phyloP scores from a whole-genome alignment of 202 grass and related monocot genomes.

The Bolboschoenoplectus hybrid region DNA sequence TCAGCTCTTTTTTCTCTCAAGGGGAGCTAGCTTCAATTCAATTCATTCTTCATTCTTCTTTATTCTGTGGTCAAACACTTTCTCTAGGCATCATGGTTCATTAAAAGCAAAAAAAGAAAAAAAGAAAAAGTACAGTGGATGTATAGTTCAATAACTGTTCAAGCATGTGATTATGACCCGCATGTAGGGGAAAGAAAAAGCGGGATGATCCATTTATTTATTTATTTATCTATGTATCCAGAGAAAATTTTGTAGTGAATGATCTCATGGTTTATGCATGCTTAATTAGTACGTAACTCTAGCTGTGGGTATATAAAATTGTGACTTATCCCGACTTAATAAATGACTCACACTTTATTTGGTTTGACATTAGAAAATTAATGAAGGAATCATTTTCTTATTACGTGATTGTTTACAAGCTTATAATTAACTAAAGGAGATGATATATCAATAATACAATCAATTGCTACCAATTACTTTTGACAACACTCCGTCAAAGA shows the following conservation, averaged over 20 bases:
- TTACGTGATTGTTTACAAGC: too few species aligned
- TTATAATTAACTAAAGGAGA: too few species aligned
- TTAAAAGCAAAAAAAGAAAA: conserved; percentile 16
- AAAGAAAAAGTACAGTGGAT: conserved; percentile 12
- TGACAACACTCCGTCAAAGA: too few species aligned
- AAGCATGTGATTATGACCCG: conserved; percentile 45
- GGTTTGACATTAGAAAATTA: too few species aligned
- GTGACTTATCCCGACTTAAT: too few species aligned
- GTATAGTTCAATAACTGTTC: conserved; percentile 44
- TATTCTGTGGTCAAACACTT: conserved; percentile 27
- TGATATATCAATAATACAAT: too few species aligned
- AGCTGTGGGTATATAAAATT: too few species aligned
- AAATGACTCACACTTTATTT: too few species aligned
- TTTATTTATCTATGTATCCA: not conserved
- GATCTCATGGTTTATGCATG: not conserved
- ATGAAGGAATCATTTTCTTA: too few species aligned
- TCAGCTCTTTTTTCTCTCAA: not conserved
- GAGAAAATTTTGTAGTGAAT: not conserved
- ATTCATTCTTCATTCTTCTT: not conserved
- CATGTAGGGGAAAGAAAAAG: conserved; percentile 14
- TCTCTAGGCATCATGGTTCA: conserved; percentile 53
- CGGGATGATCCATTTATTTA: conserved; percentile 14
- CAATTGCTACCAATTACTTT: too few species aligned
- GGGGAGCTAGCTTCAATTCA: not conserved
- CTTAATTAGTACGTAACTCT: too few species aligned